Evolutionary conservation across 2,329 filamentous ascomycete species (phyloP).

Genomic region (Tetracladium maxilliforme): DNA sequence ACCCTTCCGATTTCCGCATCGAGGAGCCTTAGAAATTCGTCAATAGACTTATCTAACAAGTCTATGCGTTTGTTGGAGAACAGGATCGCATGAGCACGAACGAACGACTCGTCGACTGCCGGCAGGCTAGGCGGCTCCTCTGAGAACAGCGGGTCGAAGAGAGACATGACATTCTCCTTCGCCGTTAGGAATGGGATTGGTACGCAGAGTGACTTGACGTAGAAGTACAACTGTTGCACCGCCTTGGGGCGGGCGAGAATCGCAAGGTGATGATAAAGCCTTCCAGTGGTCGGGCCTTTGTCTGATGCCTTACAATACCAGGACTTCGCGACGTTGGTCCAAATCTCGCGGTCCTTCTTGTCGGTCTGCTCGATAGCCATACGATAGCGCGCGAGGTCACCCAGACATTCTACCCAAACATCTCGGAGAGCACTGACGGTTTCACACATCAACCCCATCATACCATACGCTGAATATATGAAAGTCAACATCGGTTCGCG

Average conservation of each 20-base stretch:
- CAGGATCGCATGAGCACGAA: constrained; percentile 48
- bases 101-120: constrained; percentile 41
- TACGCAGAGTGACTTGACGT: constrained; percentile 56
- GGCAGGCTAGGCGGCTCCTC: constrained; percentile 17
- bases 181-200: constrained; percentile 52
- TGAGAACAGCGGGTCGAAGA: constrained; percentile 46
- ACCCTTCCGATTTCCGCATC: constrained; percentile 39
- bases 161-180: constrained; percentile 52
- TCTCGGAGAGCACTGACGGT: constrained; percentile 72
- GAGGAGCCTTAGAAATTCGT: constrained; percentile 36
- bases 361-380: constrained; percentile 89
- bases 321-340: constrained; percentile 63
- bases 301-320: constrained; percentile 83
- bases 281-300: constrained; percentile 56
- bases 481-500: constrained; percentile 85
- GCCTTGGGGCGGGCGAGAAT: constrained; percentile 59
- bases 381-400: constrained; percentile 66
- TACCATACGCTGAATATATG: constrained; percentile 77
- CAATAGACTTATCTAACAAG: constrained; percentile 25
- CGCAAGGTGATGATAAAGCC: constrained; percentile 79
- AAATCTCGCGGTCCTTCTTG: constrained; percentile 59
- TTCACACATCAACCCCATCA: constrained; percentile 78
- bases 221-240: constrained; percentile 59
- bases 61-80: constrained; percentile 37
- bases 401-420: constrained; percentile 88